These are phyloP conservation scores for Cercophora scortea DNA, from an alignment of 495 filamentous ascomycete species.

Conservation along the genomic window DNA sequence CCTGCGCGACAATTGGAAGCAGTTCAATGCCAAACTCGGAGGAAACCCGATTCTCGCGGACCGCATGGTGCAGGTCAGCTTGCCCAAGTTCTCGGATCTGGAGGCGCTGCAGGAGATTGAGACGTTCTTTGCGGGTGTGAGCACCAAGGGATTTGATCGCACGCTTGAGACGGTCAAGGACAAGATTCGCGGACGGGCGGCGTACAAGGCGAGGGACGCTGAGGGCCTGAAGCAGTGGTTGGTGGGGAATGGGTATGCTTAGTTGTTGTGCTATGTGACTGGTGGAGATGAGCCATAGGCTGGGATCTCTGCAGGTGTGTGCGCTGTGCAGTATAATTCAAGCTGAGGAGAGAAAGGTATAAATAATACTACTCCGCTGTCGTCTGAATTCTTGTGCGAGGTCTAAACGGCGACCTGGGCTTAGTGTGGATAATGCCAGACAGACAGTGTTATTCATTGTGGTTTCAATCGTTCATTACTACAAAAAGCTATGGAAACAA, in stretches of 20 bases:
- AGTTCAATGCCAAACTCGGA: slow-evolving; percentile 55
- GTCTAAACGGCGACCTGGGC: no score
- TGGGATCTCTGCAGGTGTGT: no score
- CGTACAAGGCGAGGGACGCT: slow-evolving; percentile 68
- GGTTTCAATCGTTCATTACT: no score
- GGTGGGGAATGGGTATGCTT: slow-evolving; percentile 17
- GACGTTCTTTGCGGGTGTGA: slow-evolving; percentile 73
- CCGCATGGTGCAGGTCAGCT: slow-evolving; percentile 68
- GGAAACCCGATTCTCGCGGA: slow-evolving; percentile 81
- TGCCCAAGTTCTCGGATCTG: slow-evolving; percentile 68
- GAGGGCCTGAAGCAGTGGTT: slow-evolving; percentile 50
- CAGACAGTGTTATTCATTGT: no score
- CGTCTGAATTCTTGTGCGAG: no score
- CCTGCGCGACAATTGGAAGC: slow-evolving; percentile 70
- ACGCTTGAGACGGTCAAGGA: slow-evolving; percentile 73
- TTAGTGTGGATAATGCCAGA: no score
- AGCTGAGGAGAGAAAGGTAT: no score
- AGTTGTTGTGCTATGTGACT: no score
- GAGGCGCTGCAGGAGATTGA: slow-evolving; percentile 69
- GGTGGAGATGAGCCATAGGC: no score
- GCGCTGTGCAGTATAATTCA: no score
- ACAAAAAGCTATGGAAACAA: no score
- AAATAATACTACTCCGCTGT: no score
- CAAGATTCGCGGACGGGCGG: slow-evolving; percentile 67
- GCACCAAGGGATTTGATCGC: slow-evolving; percentile 72